A percentile compares a stretch with the other conserved stretches of the same genome.
These are phyloP conservation scores for Zygosaccharomyces sapae DNA, from an alignment of 1,139 yeast genomes.

Conservation along the genomic window DNA sequence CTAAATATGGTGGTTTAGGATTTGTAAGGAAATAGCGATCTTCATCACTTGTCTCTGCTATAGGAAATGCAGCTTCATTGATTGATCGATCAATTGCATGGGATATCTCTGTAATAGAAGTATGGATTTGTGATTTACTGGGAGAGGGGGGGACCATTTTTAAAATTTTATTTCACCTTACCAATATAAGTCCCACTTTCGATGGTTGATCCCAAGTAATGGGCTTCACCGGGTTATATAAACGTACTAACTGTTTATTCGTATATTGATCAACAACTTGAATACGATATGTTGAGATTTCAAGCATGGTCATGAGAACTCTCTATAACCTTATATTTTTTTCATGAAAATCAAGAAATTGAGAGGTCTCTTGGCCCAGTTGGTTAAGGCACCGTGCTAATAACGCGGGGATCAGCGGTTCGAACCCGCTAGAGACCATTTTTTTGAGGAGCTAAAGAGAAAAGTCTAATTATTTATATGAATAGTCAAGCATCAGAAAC, in stretches of 20 bases:
- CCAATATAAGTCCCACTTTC: too few species aligned
- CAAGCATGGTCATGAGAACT: not conserved
- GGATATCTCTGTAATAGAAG: slow-evolving; percentile 66
- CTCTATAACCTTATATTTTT: not conserved
- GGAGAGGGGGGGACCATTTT: slow-evolving; percentile 1
- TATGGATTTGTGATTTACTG: slow-evolving; percentile 37
- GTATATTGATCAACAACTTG: too few species aligned
- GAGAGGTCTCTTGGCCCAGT: slow-evolving; percentile 25
- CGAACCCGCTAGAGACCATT: slow-evolving; percentile 29
- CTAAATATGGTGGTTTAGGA: slow-evolving; percentile 68
- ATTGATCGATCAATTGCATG: slow-evolving; percentile 75
- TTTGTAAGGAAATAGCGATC: slow-evolving; percentile 68
- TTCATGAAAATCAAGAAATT: not conserved
- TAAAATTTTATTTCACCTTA: too few species aligned
- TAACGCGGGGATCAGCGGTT: slow-evolving; percentile 32
- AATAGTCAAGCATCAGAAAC: too few species aligned
- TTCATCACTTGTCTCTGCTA: slow-evolving; percentile 71
- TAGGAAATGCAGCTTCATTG: slow-evolving; percentile 61
- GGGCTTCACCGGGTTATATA: too few species aligned
- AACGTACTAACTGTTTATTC: too few species aligned
- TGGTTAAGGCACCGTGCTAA: slow-evolving; percentile 31
- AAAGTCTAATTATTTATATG: too few species aligned
- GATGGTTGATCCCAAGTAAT: too few species aligned
- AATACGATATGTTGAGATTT: too few species aligned
- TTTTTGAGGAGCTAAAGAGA: not conserved